Base-by-base conservation (phyloP, 331 rosid species). In the Stylosanthes scabra region DNA sequence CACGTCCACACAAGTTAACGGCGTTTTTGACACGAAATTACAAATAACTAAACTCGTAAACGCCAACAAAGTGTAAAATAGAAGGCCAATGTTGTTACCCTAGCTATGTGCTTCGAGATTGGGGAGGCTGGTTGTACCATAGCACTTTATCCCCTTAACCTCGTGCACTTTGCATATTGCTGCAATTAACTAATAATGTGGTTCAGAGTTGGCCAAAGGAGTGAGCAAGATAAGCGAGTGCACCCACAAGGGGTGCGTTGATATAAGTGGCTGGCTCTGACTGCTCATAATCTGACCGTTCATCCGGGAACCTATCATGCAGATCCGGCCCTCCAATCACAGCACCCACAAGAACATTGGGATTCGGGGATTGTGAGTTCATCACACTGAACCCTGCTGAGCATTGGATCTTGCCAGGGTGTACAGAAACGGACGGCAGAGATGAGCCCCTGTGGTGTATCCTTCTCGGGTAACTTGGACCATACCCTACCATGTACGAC, bases 401-500 rank as follows among this genome's bases (percentile, higher is more conserved):
- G 87, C 98, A 93, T 49, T 82, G 95, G 90, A 93, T 93, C 94
- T 91, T 91, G 28, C 84, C 68, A 10, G 97, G 98, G 84, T 93
- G 96, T 4, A 59, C 56, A 11, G 77, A 80, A 52, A 86, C 13
- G 65, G 94, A 89, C 56, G 94, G 98, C 0, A 91, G 86, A 0
- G 98, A 93, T 74, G 97, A 85, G 3, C 94, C 97, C 80, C 98
- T 86, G 83, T 93, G 97, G 81, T 93, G 98, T 9, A 93, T 89
- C 89, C 97, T 91, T 47, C 9, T 84, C 4, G 98, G 97, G 87
- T 81, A 93, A 59, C 89, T 71, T 58, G 86, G 74, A 5, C 98
- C 98, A 71, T 91, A 91, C 58, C 98, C 98, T 72, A 93, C 98
- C 98, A 93, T 93, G 83, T 86, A 93, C 2, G 98, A 93, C 97